A percentile compares a stretch with the other conserved stretches of the same genome.
phyloP scores from a whole-genome alignment of 2,329 filamentous ascomycete species.

The Dendryphion nanum region DNA sequence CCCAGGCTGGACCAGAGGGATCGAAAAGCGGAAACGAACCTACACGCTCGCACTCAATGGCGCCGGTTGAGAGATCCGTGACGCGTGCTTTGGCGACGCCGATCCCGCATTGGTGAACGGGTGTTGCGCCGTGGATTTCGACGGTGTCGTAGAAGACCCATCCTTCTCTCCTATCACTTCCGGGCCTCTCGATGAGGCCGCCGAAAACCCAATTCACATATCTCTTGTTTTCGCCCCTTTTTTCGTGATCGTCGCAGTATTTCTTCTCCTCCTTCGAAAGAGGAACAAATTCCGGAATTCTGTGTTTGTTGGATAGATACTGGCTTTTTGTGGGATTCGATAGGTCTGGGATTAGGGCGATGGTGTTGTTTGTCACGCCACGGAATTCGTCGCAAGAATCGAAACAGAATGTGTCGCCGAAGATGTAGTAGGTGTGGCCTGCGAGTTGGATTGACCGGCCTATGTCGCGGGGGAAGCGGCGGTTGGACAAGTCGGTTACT shows the following conservation, averaged over 20 bases:
- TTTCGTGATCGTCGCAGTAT: conserved; percentile 3
- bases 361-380: conserved; percentile 13
- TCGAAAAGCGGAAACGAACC: conserved; percentile 7
- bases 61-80: neutral
- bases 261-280: conserved; percentile 3
- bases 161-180: conserved; percentile 4
- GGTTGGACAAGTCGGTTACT: neutral
- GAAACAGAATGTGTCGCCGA: conserved; percentile 15
- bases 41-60: conserved; percentile 7
- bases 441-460: neutral
- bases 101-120: conserved; percentile 6
- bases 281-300: conserved; percentile 10
- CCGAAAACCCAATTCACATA: conserved; percentile 13
- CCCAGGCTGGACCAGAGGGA: conserved; percentile 8
- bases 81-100: conserved; percentile 9
- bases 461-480: neutral
- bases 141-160: conserved; percentile 13
- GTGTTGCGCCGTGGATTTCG: conserved; percentile 7
- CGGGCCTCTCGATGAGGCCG: conserved; percentile 9
- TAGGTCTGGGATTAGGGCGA: conserved; percentile 6
- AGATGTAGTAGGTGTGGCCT: conserved; percentile 1
- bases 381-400: conserved; percentile 4
- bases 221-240: conserved; percentile 8
- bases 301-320: conserved; percentile 3
- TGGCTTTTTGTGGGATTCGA: conserved; percentile 8